Percentiles rank a stretch among this genome's conserved stretches.
These are phyloP conservation scores for Perkinsela sp. DNA, from an alignment of 208 protist species.

Conservation along the genomic window DNA sequence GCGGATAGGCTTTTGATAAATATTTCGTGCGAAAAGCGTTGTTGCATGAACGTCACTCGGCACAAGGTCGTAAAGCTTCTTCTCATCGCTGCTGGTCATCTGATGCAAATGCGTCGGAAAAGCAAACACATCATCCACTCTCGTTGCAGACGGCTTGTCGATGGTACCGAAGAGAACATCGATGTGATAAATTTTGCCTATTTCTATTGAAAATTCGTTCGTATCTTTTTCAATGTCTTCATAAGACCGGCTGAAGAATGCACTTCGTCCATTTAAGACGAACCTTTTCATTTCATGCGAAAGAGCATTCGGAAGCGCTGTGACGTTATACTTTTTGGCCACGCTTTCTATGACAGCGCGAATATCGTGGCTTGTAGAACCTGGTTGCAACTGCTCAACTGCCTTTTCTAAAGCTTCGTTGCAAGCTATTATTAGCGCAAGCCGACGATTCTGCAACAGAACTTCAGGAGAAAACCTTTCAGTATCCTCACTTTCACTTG, in stretches of 20 bases:
- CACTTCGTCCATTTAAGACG: background rate
- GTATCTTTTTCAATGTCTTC: background rate
- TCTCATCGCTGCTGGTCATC: constrained; percentile 1
- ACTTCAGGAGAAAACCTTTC: background rate
- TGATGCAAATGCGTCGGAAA: constrained; percentile 3
- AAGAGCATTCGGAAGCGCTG: constrained; percentile 3
- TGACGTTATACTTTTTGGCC: constrained; percentile 5
- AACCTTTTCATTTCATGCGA: background rate
- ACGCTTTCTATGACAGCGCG: background rate
- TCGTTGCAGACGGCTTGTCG: background rate
- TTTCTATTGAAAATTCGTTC: background rate
- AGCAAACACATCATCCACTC: background rate
- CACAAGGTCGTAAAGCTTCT: background rate
- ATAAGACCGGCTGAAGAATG: constrained; percentile 5
- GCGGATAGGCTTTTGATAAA: background rate
- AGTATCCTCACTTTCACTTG: background rate
- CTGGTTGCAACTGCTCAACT: background rate
- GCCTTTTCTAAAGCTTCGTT: background rate
- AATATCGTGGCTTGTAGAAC: background rate
- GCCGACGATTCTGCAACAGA: background rate
- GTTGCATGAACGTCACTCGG: background rate
- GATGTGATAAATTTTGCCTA: background rate
- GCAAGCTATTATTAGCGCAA: background rate
- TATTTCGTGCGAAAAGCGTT: background rate
- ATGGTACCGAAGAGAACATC: background rate